Conservation (phyloP, 805 yeast species). For the Pichia manshurica region DNA sequence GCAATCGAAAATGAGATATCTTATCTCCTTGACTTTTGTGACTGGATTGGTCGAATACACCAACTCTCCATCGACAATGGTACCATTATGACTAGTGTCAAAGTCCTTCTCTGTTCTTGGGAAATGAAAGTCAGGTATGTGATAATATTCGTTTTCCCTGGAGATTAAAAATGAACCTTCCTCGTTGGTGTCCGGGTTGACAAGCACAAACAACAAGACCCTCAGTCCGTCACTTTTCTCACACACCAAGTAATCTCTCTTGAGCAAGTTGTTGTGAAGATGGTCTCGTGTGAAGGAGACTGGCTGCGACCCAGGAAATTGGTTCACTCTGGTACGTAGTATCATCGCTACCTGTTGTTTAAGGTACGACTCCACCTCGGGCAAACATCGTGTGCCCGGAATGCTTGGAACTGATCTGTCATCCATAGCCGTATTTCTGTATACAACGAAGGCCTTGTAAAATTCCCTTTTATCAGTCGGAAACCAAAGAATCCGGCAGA, state of each 20-base stretch:
- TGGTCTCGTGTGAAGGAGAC: slow-evolving; percentile 80
- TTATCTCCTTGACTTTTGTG: slow-evolving; percentile 55
- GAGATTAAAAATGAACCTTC: slow-evolving; percentile 89
- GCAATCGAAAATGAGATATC: slow-evolving; percentile 89
- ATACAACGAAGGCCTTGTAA: not conserved
- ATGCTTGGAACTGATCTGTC: slow-evolving; percentile 67
- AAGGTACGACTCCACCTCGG: slow-evolving; percentile 61
- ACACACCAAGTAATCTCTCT: slow-evolving; percentile 86
- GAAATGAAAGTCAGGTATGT: slow-evolving; percentile 79
- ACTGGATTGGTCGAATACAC: slow-evolving; percentile 60
- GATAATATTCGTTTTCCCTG: slow-evolving; percentile 79
- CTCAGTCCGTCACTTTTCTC: slow-evolving; percentile 94
- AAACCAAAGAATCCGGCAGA: too few relatives aligned
- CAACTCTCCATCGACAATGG: slow-evolving; percentile 90
- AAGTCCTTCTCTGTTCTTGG: slow-evolving; percentile 49
- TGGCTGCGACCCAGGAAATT: slow-evolving; percentile 93
- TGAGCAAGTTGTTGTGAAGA: slow-evolving; percentile 51
- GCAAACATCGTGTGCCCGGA: slow-evolving; percentile 79
- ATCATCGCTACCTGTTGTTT: slow-evolving; percentile 62
- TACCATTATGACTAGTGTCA: slow-evolving; percentile 70
- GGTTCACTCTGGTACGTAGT: slow-evolving; percentile 46
- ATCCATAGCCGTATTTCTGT: slow-evolving; percentile 8
- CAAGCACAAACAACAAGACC: slow-evolving; percentile 63
- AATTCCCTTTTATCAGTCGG: too few relatives aligned
- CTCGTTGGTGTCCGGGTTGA: slow-evolving; percentile 59